These are phyloP conservation scores for Saccharomyces pastorianus DNA, from an alignment of 1,139 yeast species.

Conservation along the genomic window DNA sequence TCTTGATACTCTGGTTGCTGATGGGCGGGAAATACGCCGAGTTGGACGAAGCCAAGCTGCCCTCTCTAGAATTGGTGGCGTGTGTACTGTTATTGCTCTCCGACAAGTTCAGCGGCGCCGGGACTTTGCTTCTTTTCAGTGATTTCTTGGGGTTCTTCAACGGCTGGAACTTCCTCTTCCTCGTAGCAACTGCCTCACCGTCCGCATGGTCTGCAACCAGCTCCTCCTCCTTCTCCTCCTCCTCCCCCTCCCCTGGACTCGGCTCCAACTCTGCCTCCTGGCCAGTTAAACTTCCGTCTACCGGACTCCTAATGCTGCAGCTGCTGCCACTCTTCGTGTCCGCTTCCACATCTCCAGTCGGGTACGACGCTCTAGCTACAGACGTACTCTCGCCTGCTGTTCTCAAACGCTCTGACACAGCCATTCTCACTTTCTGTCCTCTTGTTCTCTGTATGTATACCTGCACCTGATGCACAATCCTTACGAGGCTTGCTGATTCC, in stretches of 20 bases:
- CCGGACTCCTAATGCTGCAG: background rate
- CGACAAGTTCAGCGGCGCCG: conserved; percentile 14
- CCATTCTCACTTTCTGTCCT: background rate
- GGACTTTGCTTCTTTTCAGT: conserved; percentile 14
- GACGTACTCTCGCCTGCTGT: conserved; percentile 4
- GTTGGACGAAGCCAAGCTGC: background rate
- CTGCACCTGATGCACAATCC: too few relatives aligned
- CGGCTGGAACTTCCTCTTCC: conserved; percentile 2
- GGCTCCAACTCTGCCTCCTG: background rate
- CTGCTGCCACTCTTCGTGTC: background rate
- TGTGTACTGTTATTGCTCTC: background rate
- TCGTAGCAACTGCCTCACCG: conserved; percentile 2
- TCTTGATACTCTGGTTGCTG: conserved; percentile 2
- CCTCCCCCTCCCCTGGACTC: background rate
- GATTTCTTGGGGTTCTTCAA: conserved; percentile 12
- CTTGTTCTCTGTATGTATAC: background rate
- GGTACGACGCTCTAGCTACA: background rate
- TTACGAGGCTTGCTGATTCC: background rate
- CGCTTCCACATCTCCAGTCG: background rate
- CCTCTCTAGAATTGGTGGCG: background rate
- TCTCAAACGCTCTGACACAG: conserved; percentile 6
- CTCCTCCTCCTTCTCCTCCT: too few relatives aligned
- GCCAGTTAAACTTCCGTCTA: background rate
- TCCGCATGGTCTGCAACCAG: background rate
- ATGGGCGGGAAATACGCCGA: background rate